Evolutionary conservation across 2,329 filamentous ascomycete species (phyloP), one percentile per base, ranked within the genome.

Genomic region (Diaporthe humulicola): DNA sequence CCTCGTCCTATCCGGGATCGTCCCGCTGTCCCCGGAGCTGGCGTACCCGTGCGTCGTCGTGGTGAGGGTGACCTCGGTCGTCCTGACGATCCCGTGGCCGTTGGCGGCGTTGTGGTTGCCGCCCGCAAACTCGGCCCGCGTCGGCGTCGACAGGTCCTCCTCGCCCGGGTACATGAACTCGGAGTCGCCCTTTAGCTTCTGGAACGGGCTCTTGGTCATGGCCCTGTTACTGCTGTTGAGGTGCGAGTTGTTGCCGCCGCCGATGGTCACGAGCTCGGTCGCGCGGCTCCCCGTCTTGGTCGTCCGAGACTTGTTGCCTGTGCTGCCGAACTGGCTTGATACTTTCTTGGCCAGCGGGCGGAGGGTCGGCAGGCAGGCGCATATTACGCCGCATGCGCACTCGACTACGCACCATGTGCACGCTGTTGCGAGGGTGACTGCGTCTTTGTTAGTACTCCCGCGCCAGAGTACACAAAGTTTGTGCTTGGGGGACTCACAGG

Each of bases 361-460:
- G 36, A 86, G 81, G 0, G 85, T 85, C 7, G 85, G 85, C 0
- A 85, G 83, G 73, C 85, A 86, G 3, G 83, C 85, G 28, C 83
- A 83, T 74, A 87, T 85, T 40, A 86, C 81, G 70, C 83, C 85
- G 58, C 79, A 79, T 3, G 80, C 77, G 17, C 75, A 75, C 58
- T 84, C 83, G 38, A 84, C 78, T 1, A 83, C 74, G 75, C 81
- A 81, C 83, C 82, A 84, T 8, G 79, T 81, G 69, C 77, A 79
- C 2, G 81, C 75, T 15, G 77, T 78, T 19, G 80, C 81, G 4
- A 84, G 77, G 2, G 81, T 82, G 66, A 76, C 79, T 80, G 30
- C 22, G 3, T 1, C 3, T 22, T 48, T 56, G 48, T 70, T 8
- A 73, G 64, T 2, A 72, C 19, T 25, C 25, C 22, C 38, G 57